Percentiles rank a stretch among this genome's conserved stretches.
These are phyloP conservation scores for Aspergillus pseudoglaucus DNA, from an alignment of 2,329 filamentous ascomycete genomes.

Conservation along the genomic window DNA sequence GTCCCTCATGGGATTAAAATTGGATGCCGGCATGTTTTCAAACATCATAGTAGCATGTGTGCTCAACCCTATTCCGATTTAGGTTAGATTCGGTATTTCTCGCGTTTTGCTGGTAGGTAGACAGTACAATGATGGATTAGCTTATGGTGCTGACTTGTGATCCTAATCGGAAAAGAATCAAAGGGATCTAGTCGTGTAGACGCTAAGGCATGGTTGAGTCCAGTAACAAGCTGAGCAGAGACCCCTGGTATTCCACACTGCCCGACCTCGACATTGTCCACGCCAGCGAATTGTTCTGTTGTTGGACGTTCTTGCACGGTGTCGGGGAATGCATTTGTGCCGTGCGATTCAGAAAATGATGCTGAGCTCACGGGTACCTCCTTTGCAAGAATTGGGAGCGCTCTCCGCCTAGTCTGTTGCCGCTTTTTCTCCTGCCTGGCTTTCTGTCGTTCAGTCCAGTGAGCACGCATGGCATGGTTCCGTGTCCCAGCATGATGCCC, in stretches of 20 bases:
- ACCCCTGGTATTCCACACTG: conserved; percentile 3
- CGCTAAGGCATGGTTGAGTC: conserved; percentile 24
- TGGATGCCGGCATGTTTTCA: conserved; percentile 15
- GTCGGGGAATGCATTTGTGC: neutral
- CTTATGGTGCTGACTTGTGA: conserved; percentile 30
- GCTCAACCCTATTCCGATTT: conserved; percentile 19
- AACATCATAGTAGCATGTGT: conserved; percentile 30
- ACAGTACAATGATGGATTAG: conserved; percentile 32
- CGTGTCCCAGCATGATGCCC: conserved; percentile 16
- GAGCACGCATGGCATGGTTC: conserved; percentile 34
- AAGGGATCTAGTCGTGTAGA: conserved; percentile 29
- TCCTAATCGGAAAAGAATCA: conserved; percentile 27
- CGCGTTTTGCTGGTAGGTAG: neutral
- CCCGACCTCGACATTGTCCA: neutral
- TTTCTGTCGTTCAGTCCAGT: conserved; percentile 27
- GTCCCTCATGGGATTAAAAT: conserved; percentile 36
- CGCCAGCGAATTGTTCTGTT: neutral
- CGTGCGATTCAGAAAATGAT: neutral
- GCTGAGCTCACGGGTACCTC: neutral
- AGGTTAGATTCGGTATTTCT: neutral
- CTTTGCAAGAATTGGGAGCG: conserved; percentile 1
- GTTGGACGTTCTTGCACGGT: neutral
- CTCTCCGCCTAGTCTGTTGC: neutral
- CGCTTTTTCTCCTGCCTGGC: conserved; percentile 8
- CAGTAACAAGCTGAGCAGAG: conserved; percentile 13